Percentiles rank a stretch among this genome's conserved stretches.
These are phyloP conservation scores for Sanghuangporus sanghuang DNA, from an alignment of 1,284 basidiomycete genomes.

Conservation along the genomic window DNA sequence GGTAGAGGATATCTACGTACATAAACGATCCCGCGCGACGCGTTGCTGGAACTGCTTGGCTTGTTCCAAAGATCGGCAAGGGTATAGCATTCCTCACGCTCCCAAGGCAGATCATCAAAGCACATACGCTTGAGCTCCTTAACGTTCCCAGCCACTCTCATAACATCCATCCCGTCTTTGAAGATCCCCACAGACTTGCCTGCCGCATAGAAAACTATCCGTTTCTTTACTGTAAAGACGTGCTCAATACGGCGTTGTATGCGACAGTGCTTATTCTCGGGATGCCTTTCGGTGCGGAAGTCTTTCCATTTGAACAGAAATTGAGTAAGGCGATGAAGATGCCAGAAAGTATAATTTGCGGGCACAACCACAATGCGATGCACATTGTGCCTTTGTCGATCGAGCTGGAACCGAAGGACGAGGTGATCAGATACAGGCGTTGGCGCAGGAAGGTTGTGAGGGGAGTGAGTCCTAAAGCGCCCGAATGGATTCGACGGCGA, in stretches of 20 bases:
- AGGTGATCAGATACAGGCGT: constrained; percentile 50
- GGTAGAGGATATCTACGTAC: not conserved
- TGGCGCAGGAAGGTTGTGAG: constrained; percentile 35
- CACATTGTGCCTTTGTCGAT: constrained; percentile 37
- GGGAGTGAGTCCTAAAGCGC: constrained; percentile 29
- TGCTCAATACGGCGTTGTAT: constrained; percentile 31
- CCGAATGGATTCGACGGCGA: constrained; percentile 37
- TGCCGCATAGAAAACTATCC: constrained; percentile 34
- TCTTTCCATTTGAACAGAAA: constrained; percentile 51
- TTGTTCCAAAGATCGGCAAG: constrained; percentile 14
- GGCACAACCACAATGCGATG: constrained; percentile 66
- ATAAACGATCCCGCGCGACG: constrained; percentile 12
- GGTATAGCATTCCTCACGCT: constrained; percentile 15
- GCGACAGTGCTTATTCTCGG: constrained; percentile 6
- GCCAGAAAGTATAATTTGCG: constrained; percentile 61
- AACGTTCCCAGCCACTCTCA: constrained; percentile 6
- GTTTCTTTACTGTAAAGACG: constrained; percentile 53
- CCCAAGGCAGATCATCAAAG: constrained; percentile 11
- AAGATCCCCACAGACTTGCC: constrained; percentile 47
- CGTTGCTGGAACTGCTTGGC: constrained; percentile 7
- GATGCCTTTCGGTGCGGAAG: constrained; percentile 19
- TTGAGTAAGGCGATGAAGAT: constrained; percentile 54
- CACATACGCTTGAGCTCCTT: not conserved
- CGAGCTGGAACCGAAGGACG: constrained; percentile 59
- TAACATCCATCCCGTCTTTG: constrained; percentile 37